Evolutionary conservation across 116 monocot genomes (phyloP).

Genomic region (Trichopus zeylanicus): DNA sequence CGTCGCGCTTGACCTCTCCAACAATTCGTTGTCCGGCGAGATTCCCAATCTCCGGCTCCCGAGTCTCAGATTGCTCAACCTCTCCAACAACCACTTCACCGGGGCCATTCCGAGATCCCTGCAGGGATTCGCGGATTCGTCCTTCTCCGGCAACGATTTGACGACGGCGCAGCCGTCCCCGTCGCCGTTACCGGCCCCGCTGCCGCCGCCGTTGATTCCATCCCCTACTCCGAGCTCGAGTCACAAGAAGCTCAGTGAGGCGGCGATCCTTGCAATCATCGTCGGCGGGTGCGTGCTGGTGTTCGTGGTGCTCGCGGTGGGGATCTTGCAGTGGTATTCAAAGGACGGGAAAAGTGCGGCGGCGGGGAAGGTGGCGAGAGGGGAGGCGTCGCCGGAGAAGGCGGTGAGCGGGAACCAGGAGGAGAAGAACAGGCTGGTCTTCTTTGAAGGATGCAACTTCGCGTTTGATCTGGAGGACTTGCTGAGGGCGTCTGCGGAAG

Average conservation of each 20-base stretch:
- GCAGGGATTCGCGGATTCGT: slow-evolving; percentile 18
- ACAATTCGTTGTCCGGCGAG: slow-evolving; percentile 63
- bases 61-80: slow-evolving; percentile 37
- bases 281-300: slow-evolving; percentile 32
- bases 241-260: slow-evolving; percentile 21
- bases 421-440: slow-evolving; percentile 50
- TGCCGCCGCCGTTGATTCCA: slow-evolving; percentile 3
- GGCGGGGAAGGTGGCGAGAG: slow-evolving; percentile 31
- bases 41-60: slow-evolving; percentile 59
- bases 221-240: not conserved
- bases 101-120: slow-evolving; percentile 48
- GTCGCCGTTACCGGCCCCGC: slow-evolving; percentile 10
- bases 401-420: slow-evolving; percentile 26
- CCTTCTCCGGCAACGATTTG: slow-evolving; percentile 24
- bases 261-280: slow-evolving; percentile 40
- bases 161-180: slow-evolving; percentile 1
- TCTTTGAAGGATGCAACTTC: slow-evolving; percentile 62
- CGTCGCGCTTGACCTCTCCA: slow-evolving; percentile 48
- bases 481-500: slow-evolving; percentile 74
- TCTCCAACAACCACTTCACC: slow-evolving; percentile 50
- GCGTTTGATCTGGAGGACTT: slow-evolving; percentile 84
- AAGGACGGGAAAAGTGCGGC: slow-evolving; percentile 5
- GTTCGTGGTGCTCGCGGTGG: slow-evolving; percentile 18
- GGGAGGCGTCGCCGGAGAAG: slow-evolving; percentile 46
- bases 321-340: slow-evolving; percentile 24